A percentile compares a stretch with the other conserved stretches of the same genome.
Evolutionary conservation across 2,329 filamentous ascomycete species (phyloP).

Genomic region (Fusarium annulatum): DNA sequence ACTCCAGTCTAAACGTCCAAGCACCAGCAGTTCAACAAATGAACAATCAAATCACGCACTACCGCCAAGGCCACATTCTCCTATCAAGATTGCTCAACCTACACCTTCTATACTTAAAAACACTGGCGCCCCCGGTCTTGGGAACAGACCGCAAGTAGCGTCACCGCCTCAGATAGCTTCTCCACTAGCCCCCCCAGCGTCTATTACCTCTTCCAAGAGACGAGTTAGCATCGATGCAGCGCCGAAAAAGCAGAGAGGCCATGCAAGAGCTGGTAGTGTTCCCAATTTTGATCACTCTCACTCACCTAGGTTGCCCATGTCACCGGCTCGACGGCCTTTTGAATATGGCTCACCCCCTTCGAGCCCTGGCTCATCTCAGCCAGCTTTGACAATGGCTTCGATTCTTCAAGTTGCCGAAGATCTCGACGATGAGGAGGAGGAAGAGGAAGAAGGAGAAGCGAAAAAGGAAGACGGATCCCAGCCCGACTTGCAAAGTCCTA

Average conservation of each 20-base stretch:
- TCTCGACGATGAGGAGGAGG: conserved; percentile 51
- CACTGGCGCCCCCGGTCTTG: conserved; percentile 25
- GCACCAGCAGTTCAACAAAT: conserved; percentile 46
- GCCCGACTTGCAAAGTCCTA: conserved; percentile 64
- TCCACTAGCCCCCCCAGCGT: conserved; percentile 48
- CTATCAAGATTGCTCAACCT: conserved; percentile 55
- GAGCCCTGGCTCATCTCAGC: conserved; percentile 47
- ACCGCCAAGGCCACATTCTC: conserved; percentile 61
- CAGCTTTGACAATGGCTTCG: conserved; percentile 63
- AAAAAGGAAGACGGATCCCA: conserved; percentile 46
- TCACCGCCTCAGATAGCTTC: conserved; percentile 52
- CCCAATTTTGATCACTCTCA: conserved; percentile 51
- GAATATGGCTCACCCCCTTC: conserved; percentile 53
- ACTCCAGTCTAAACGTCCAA: conserved; percentile 54
- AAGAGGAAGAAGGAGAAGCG: conserved; percentile 48
- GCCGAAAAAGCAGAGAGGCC: conserved; percentile 49
- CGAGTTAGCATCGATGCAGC: conserved; percentile 58
- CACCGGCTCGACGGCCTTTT: conserved; percentile 47
- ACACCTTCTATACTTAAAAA: conserved; percentile 39
- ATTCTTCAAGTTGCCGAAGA: conserved; percentile 68
- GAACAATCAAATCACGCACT: conserved; percentile 35
- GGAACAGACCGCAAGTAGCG: conserved; percentile 47
- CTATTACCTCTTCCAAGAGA: conserved; percentile 50
- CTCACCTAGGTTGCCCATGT: conserved; percentile 50
- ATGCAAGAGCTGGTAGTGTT: conserved; percentile 57